A percentile compares a stretch with the other conserved stretches of the same genome.
Evolutionary conservation across 495 filamentous ascomycete genomes (phyloP).

Genomic region (Talaromyces proteolyticus): DNA sequence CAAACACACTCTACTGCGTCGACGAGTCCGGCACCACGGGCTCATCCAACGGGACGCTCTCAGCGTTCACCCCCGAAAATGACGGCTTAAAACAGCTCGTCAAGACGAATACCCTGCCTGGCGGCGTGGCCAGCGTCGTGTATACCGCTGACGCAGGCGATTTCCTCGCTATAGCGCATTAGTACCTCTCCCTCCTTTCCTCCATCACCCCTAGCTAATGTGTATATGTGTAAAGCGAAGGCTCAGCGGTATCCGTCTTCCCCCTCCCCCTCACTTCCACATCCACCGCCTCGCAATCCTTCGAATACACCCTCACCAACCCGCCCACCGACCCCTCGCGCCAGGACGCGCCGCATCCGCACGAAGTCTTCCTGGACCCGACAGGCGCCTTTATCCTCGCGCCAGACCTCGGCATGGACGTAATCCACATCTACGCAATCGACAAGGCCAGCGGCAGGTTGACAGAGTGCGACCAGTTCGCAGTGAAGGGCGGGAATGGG

Average conservation of each 20-base stretch:
- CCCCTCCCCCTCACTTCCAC: conserved; percentile 19
- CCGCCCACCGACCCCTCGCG: conserved; percentile 45
- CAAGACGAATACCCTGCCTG: conserved; percentile 18
- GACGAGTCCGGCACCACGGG: not conserved
- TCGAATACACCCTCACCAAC: conserved; percentile 42
- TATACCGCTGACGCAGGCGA: conserved; percentile 23
- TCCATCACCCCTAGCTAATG: too few species aligned
- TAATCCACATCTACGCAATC: conserved; percentile 59
- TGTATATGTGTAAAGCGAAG: conserved; percentile 15
- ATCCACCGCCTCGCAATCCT: conserved; percentile 31
- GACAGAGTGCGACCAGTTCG: conserved; percentile 16
- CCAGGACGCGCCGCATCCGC: conserved; percentile 65
- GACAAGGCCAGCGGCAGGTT: conserved; percentile 30
- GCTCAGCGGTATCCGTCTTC: conserved; percentile 31
- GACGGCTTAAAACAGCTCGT: conserved; percentile 24
- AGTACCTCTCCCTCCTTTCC: conserved; percentile 22
- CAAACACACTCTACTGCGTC: not conserved
- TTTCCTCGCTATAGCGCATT: conserved; percentile 20
- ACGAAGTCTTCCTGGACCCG: conserved; percentile 65
- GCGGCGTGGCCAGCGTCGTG: conserved; percentile 35
- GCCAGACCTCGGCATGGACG: conserved; percentile 68
- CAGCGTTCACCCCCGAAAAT: conserved; percentile 8
- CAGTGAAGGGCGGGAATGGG: conserved; percentile 46
- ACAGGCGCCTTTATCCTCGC: conserved; percentile 56
- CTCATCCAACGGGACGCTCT: not conserved